These are phyloP conservation scores for Glebionis coronaria DNA, from an alignment of 129 eudicot genomes.

Conservation along the genomic window DNA sequence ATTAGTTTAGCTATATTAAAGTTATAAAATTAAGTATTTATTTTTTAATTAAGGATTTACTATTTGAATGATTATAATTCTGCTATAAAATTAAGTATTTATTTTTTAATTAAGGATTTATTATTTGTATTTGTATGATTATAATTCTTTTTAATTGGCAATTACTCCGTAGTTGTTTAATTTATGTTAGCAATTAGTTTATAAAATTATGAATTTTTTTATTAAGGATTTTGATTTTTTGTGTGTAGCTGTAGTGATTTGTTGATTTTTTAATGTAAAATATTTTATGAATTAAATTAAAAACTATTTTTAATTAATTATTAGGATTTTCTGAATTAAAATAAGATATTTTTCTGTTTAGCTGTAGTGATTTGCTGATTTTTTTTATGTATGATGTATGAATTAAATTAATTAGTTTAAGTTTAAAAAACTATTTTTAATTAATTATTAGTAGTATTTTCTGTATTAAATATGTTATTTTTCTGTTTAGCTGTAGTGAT, in stretches of 20 bases:
- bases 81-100: too few relatives aligned
- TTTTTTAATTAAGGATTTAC: constrained; percentile 21
- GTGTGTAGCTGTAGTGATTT: too few relatives aligned
- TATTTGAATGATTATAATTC: too few relatives aligned
- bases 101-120: too few relatives aligned
- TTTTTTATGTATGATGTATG: too few relatives aligned
- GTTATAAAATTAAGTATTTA: background rate
- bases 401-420: background rate
- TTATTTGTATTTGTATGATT: too few relatives aligned
- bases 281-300: too few relatives aligned
- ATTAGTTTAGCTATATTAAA: background rate
- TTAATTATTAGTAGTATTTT: background rate
- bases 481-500: too few relatives aligned
- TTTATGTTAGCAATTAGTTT: background rate
- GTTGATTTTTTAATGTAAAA: too few relatives aligned
- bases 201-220: background rate
- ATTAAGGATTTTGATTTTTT: constrained; percentile 10
- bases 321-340: background rate
- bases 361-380: too few relatives aligned
- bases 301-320: background rate
- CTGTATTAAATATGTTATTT: background rate
- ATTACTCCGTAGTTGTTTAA: too few relatives aligned
- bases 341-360: background rate
- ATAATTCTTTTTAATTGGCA: too few relatives aligned
- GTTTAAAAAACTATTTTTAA: background rate